Base-by-base conservation (phyloP, 2,329 filamentous ascomycete species). In the Fusarium citri region DNA sequence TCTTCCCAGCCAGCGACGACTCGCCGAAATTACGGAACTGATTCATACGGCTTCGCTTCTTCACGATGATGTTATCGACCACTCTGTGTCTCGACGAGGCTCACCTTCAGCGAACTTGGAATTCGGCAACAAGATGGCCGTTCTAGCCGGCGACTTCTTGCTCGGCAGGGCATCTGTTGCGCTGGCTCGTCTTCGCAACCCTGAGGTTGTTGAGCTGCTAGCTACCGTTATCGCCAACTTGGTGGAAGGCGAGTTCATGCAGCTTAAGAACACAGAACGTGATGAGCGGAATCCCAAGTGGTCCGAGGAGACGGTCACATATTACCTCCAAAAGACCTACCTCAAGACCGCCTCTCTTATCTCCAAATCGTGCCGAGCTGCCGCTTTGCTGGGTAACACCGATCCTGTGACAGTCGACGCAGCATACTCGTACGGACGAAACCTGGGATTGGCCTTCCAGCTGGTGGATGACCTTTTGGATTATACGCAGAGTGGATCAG, bases 81-180 rank as follows among this genome's bases (percentile, higher is more conserved):
- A 95, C 79, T 97, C 94, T 2, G 86, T 93, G 43, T 92, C 94
- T 14, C 89, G 96, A 58, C 92, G 96, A 64, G 93, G 93, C 30
- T 89, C 90, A 5, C 92, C 93, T 10, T 97, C 93, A 3, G 96
- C 96, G 31, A 99, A 99, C 79, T 88, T 96, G 66, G 93, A 94
- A 76, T 98, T 98, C 76, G 96, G 96, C 69, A 99, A 99, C 85
- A 99, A 99, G 82, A 98, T 99, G 95, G 95, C 96, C 16, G 95
- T 99, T 4, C 83, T 99, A 71, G 96, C 96, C 0, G 96, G 96
- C n/a, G 96, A 99, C 79, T 99, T 99, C 77, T 84, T 99, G 46
- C 87, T 99, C 3, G 95, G 95, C 6, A 88, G 96, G 54, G 96
- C 96, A 3, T 99, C 96, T 0, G 94, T 98, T 9, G 95, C 95